Percentiles rank a stretch among this genome's conserved stretches.
These are phyloP conservation scores for Exophiala sp. DNA, from an alignment of 2,329 filamentous ascomycete species.

Conservation along the genomic window DNA sequence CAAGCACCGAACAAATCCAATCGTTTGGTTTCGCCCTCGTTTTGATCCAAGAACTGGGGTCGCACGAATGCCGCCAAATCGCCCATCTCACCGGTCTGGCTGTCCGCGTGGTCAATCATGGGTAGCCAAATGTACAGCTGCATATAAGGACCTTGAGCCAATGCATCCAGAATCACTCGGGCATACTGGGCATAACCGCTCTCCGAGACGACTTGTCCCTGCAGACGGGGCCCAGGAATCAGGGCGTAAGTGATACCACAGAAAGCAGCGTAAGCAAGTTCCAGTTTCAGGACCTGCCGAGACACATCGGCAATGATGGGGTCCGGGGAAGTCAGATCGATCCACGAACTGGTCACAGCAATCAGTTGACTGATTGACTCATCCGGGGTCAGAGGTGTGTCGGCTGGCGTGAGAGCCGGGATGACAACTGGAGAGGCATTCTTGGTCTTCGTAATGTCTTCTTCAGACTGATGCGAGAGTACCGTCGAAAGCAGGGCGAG, in stretches of 20 bases:
- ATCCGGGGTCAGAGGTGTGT: slow-evolving; percentile 64
- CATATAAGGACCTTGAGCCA: slow-evolving; percentile 67
- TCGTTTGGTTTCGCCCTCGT: slow-evolving; percentile 39
- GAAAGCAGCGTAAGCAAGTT: slow-evolving; percentile 92
- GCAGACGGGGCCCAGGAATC: slow-evolving; percentile 67
- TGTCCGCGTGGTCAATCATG: slow-evolving; percentile 69
- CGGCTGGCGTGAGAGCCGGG: slow-evolving; percentile 38
- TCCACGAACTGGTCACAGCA: slow-evolving; percentile 81
- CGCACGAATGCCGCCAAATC: slow-evolving; percentile 42
- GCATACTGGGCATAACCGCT: slow-evolving; percentile 66
- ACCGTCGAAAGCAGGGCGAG: slow-evolving; percentile 49
- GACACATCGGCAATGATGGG: slow-evolving; percentile 80
- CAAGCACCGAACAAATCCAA: slow-evolving; percentile 72
- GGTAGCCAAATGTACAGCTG: slow-evolving; percentile 75
- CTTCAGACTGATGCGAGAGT: slow-evolving; percentile 41
- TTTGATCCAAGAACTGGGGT: slow-evolving; percentile 35
- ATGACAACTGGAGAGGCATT: slow-evolving; percentile 39
- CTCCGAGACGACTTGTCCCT: slow-evolving; percentile 48
- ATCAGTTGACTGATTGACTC: slow-evolving; percentile 76
- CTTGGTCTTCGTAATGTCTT: slow-evolving; percentile 37
- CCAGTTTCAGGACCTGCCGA: slow-evolving; percentile 80
- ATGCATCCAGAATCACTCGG: slow-evolving; percentile 72
- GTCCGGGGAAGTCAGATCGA: slow-evolving; percentile 77
- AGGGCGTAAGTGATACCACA: slow-evolving; percentile 81
- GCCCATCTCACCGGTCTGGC: slow-evolving; percentile 43